Conservation (phyloP, 345 rosid species). For the Rhizophora mangle region DNA sequence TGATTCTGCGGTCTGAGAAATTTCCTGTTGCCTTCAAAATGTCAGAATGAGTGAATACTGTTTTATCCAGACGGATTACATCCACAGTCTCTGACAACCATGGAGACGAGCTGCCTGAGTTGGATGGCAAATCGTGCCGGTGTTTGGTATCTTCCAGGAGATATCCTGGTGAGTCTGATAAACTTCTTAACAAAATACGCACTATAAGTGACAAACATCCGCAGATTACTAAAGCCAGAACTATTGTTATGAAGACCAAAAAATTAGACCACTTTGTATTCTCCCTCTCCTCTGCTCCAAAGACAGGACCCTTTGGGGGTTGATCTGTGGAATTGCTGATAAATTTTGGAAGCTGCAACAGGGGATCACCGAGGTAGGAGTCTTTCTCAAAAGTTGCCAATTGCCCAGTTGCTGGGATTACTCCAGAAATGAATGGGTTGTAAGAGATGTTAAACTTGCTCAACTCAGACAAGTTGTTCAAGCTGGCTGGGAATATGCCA, state of each 20-base stretch:
- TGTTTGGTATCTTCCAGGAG: slow-evolving; percentile 49
- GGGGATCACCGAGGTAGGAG: slow-evolving; percentile 75
- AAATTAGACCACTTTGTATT: slow-evolving; percentile 27
- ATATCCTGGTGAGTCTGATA: slow-evolving; percentile 35
- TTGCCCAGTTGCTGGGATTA: slow-evolving; percentile 71
- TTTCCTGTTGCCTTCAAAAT: slow-evolving; percentile 76
- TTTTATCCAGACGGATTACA: slow-evolving; percentile 73
- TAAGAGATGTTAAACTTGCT: slow-evolving; percentile 84
- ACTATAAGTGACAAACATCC: slow-evolving; percentile 43
- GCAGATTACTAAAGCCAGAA: slow-evolving; percentile 36
- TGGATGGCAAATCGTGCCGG: slow-evolving; percentile 48
- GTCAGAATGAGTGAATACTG: slow-evolving; percentile 72
- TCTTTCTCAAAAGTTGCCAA: slow-evolving; percentile 65
- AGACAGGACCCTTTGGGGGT: neutral
- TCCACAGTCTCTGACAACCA: slow-evolving; percentile 68
- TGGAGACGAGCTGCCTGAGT: slow-evolving; percentile 68
- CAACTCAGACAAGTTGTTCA: slow-evolving; percentile 52
- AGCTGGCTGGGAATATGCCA: slow-evolving; percentile 61
- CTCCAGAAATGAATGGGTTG: slow-evolving; percentile 68
- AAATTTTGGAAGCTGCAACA: slow-evolving; percentile 49
- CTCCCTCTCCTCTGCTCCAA: slow-evolving; percentile 19
- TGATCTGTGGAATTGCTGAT: slow-evolving; percentile 29
- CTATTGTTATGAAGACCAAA: slow-evolving; percentile 40
- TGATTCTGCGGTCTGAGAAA: slow-evolving; percentile 66
- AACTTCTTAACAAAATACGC: slow-evolving; percentile 38